Percentiles rank a stretch among this genome's conserved stretches.
phyloP scores from a whole-genome alignment of 352 stramenopile species.

The Pythium chondricola region DNA sequence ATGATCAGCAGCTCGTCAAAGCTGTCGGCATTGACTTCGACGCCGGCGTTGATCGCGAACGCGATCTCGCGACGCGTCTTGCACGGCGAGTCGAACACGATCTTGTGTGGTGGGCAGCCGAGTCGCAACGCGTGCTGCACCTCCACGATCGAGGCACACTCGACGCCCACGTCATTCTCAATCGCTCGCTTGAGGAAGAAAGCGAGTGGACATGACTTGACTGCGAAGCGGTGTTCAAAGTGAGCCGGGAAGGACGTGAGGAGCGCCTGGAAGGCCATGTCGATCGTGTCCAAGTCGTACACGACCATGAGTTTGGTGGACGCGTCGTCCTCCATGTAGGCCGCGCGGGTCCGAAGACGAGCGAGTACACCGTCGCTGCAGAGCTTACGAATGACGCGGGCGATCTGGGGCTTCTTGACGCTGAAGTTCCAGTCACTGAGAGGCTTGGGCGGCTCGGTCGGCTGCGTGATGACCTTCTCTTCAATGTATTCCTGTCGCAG shows the following conservation, averaged over 20 bases:
- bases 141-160: constrained; percentile 81
- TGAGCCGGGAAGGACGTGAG: constrained; percentile 76
- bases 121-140: constrained; percentile 73
- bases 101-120: constrained; percentile 58
- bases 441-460: constrained; percentile 38
- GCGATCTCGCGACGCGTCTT: constrained; percentile 88
- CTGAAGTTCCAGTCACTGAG: constrained; percentile 72
- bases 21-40: constrained; percentile 91
- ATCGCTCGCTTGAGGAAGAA: constrained; percentile 81
- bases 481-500: constrained; percentile 60
- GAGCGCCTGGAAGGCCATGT: constrained; percentile 77
- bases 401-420: constrained; percentile 60
- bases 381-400: constrained; percentile 56
- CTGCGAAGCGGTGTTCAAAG: constrained; percentile 85
- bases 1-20: constrained; percentile 86
- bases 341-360: constrained; percentile 4
- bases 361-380: constrained; percentile 35
- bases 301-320: constrained; percentile 63
- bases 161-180: constrained; percentile 67
- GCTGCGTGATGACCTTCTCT: constrained; percentile 27
- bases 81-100: constrained; percentile 91
- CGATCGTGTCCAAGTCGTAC: constrained; percentile 83
- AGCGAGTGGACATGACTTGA: constrained; percentile 87
- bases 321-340: constrained; percentile 20
- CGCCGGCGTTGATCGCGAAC: constrained; percentile 75